These are phyloP conservation scores for Suhomyces sp. DNA, from an alignment of 805 yeast genomes.

Conservation along the genomic window DNA sequence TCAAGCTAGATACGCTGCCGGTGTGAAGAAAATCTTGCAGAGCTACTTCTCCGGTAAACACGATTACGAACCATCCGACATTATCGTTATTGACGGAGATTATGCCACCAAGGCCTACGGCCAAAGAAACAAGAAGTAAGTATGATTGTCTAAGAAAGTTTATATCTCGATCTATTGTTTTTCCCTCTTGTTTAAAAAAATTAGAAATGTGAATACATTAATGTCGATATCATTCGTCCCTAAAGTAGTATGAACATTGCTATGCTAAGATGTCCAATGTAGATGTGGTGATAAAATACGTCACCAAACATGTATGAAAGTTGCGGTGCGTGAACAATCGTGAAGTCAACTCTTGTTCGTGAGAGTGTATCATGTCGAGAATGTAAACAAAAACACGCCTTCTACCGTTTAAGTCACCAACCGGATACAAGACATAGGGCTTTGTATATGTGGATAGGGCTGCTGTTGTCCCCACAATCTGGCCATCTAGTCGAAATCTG, in stretches of 20 bases:
- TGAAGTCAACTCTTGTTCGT: background rate
- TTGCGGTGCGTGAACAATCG: background rate
- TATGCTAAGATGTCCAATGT: background rate
- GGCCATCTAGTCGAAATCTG: background rate
- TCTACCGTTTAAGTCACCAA: background rate
- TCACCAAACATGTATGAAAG: background rate
- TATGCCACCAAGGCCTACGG: slow-evolving; percentile 78
- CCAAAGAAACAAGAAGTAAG: slow-evolving; percentile 21
- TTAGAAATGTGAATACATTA: background rate
- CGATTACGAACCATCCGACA: slow-evolving; percentile 74
- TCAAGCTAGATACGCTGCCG: slow-evolving; percentile 68
- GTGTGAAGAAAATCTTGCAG: slow-evolving; percentile 62
- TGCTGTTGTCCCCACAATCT: background rate
- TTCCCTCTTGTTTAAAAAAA: background rate
- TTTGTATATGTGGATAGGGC: background rate
- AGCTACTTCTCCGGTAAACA: slow-evolving; percentile 58
- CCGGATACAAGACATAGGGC: background rate
- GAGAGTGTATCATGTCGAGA: background rate
- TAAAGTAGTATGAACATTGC: background rate
- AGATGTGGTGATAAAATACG: background rate
- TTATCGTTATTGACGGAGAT: slow-evolving; percentile 67
- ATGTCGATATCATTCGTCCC: background rate
- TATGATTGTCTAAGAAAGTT: background rate
- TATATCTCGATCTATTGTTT: background rate
- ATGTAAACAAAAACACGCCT: background rate